Base-by-base conservation (phyloP, 129 eudicot species). In the Escallonia rubra region DNA sequence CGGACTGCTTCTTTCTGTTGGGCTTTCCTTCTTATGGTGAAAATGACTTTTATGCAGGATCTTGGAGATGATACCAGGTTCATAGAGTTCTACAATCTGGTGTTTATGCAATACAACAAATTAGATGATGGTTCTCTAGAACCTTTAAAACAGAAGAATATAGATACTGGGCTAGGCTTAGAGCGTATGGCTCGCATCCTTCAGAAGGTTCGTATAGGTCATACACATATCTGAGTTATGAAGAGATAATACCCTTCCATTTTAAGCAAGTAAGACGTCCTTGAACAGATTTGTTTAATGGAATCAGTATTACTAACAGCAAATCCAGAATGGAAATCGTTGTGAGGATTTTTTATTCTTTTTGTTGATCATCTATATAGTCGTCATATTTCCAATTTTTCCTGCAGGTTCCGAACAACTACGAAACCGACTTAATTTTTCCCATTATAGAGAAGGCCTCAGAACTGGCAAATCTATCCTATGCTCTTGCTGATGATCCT, bases 111-210 rank as follows among this genome's bases (percentile, higher is more conserved):
- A 81, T 89, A 84, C 66, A 82, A 93, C 55, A 86, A 43, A 77
- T 84, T 73, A 59, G 99, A 89, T 15, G 92, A 85, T 45, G 99
- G 99, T 55, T 86, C 93, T 23, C 90, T 93, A 61, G 96, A 86
- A 72, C 96, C 96, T 58, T 66, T 93, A 13, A 89, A 89, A 61
- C 96, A 93, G 73, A 80, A 84, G 84, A 89, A 93, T 74, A 93
- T 93, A 45, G 99, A 93, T 81, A 93, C 96, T 51, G 99, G 99
- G 41, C 77, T 93, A 56, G 99, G 99, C 61, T 77, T 89, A 70
- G 99, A 93, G 79, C 89, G 99, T 38, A 82, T 93, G 86, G 99
- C 96, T 64, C 92, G 90, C 61, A 93, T 93, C 81, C 87, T 93
- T 75, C 99, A 93, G 73, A 80, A 85, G 90, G 99, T 89, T 73